Evolutionary conservation across 202 grass and related monocot genomes (phyloP), one percentile per base, ranked within the genome.

Genomic region (Eragrostis tef): DNA sequence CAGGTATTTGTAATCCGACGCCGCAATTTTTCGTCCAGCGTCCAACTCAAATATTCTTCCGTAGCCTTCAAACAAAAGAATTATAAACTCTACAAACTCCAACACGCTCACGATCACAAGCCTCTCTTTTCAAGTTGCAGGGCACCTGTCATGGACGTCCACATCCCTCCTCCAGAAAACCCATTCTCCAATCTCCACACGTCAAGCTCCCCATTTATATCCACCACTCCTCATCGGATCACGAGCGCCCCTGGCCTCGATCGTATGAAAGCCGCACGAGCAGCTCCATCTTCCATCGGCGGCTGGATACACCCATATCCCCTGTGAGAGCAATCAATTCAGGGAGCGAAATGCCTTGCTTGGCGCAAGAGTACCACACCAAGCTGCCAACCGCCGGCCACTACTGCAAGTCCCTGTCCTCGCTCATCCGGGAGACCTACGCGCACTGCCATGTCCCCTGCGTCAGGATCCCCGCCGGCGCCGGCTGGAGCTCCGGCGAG

Each of bases 61-160:
- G 88, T 93, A 84, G 84, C 70, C 90, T 97, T 97, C 29, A 93
- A 86, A 82, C 84, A 67, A 84, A 97, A 97, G 93, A 63, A 78
- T 89, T 82, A 70, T 0, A 61, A 20, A 19, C 19, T 68, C 7
- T n/a, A 45, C 44, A 57, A 58, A 47, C 76, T 78, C 75, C 71
- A 63, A 66, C 56, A 75, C 56, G 41, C 63, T 70, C 60, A 39
- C 56, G 26, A 57, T 70, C 60, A 81, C 79, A 74, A 51, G 54
- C 80, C 42, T 68, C 69, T 66, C n/a, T 51, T 64, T 90, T 93
- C 62, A 78, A 76, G 94, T 60, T 93, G 86, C 79, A 6, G 81
- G 39, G 88, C 79, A 62, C 70, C 80, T 91, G 46, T 97, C 90
- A 85, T 91, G 91, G 82, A 85, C 87, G 88, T 93, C 90, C 70